phyloP scores from a whole-genome alignment of 2,329 filamentous ascomycete species.

The Amylocarpus encephaloides region DNA sequence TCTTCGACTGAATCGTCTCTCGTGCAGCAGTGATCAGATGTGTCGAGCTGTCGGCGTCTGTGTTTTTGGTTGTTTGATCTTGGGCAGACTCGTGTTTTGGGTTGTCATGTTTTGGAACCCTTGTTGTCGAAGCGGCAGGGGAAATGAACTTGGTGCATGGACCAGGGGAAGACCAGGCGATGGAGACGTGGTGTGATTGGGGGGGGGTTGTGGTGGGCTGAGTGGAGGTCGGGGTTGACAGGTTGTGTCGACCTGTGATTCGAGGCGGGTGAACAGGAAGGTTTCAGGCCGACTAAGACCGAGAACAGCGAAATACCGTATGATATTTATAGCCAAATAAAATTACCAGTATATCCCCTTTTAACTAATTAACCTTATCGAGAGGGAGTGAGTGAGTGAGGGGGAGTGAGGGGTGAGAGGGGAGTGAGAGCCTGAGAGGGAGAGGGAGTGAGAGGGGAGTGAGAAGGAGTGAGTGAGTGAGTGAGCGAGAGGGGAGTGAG shows the following conservation, averaged over 20 bases:
- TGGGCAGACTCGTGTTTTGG: no score
- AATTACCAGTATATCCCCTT: no score
- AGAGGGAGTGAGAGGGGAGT: not conserved
- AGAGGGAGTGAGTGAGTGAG: not conserved
- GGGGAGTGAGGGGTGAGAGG: not conserved
- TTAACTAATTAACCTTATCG: no score
- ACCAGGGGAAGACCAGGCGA: conserved; percentile 19
- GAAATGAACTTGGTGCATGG: conserved; percentile 11
- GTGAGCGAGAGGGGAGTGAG: not conserved
- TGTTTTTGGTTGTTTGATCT: no score
- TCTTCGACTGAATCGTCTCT: conserved; percentile 1
- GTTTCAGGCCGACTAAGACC: no score
- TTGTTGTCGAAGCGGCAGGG: no score
- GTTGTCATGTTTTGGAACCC: no score
- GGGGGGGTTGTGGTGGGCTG: conserved; percentile 8
- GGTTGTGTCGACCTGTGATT: not conserved
- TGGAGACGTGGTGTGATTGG: conserved; percentile 13
- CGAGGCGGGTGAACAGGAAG: no score
- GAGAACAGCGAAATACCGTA: no score
- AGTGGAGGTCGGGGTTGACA: conserved; percentile 8
- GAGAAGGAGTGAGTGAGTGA: not conserved
- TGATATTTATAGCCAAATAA: conserved; percentile 9
- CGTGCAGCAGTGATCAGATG: not conserved
- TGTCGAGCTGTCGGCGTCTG: conserved; percentile 2
- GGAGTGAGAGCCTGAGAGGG: not conserved